These are phyloP conservation scores for Candida tibetensis DNA, from an alignment of 805 yeast species.

Conservation along the genomic window DNA sequence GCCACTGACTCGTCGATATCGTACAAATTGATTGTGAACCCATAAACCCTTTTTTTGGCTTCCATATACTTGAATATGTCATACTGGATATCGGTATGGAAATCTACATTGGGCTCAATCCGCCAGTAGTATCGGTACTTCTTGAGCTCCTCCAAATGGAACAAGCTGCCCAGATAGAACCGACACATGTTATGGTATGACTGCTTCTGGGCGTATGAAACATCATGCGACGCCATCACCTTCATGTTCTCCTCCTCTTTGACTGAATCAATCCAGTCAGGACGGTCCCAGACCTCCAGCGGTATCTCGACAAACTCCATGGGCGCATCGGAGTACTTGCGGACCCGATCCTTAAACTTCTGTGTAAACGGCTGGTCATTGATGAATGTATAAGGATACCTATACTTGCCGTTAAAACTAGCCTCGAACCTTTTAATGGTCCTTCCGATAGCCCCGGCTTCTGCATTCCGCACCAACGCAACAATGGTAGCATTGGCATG, in stretches of 20 bases:
- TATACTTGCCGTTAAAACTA: constrained; percentile 64
- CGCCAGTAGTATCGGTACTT: constrained; percentile 77
- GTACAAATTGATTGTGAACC: constrained; percentile 66
- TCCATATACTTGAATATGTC: constrained; percentile 77
- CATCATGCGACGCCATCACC: constrained; percentile 37
- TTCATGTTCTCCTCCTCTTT: constrained; percentile 42
- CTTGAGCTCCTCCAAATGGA: constrained; percentile 57
- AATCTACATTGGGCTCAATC: constrained; percentile 70
- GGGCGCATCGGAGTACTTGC: constrained; percentile 27
- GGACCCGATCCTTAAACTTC: constrained; percentile 48
- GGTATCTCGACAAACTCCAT: constrained; percentile 43
- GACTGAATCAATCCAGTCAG: constrained; percentile 49
- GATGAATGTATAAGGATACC: constrained; percentile 77
- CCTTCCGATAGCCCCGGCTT: constrained; percentile 43
- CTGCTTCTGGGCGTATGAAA: constrained; percentile 57
- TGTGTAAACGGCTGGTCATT: constrained; percentile 68
- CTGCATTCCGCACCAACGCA: constrained; percentile 70
- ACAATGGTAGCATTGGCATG: constrained; percentile 75
- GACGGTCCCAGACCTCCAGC: constrained; percentile 54
- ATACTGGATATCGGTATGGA: constrained; percentile 66
- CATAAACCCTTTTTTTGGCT: constrained; percentile 65
- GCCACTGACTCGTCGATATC: constrained; percentile 65
- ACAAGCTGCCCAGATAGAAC: constrained; percentile 65
- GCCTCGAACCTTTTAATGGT: constrained; percentile 63
- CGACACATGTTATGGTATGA: constrained; percentile 87